Percentiles rank a stretch among this genome's conserved stretches.
Evolutionary conservation across 257 asterid species (phyloP).

Genomic region (Craterostigma plantagineum): DNA sequence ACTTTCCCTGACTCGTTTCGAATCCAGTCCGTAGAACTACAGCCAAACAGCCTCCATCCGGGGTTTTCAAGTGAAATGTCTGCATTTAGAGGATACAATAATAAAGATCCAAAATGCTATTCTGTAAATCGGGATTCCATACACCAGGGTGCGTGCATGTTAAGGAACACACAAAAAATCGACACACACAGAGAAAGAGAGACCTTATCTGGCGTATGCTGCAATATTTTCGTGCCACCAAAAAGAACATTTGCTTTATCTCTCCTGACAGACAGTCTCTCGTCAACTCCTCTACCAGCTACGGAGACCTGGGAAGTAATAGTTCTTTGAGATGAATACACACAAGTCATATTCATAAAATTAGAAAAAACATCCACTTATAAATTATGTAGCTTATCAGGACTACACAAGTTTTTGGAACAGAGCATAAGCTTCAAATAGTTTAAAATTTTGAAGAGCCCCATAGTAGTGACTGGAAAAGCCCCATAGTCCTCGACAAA

Average conservation of each 20-base stretch:
- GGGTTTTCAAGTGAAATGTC: conserved; percentile 79
- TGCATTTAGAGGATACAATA: conserved; percentile 16
- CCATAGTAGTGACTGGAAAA: too few relatives aligned
- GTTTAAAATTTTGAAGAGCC: too few relatives aligned
- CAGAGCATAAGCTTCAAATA: too few relatives aligned
- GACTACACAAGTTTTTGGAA: too few relatives aligned
- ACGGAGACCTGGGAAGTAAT: conserved; percentile 56
- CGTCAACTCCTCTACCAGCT: conserved; percentile 57
- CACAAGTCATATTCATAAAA: conserved; percentile 1
- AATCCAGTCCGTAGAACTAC: conserved; percentile 95
- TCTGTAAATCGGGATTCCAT: not conserved
- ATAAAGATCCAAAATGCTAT: not conserved
- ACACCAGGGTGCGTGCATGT: not conserved
- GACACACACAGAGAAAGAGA: conserved; percentile 5
- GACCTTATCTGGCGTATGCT: conserved; percentile 97
- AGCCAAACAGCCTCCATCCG: conserved; percentile 98
- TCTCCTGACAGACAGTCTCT: conserved; percentile 60
- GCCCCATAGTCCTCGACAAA: too few relatives aligned
- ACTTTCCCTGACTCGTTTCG: conserved; percentile 97
- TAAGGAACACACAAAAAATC: too few relatives aligned
- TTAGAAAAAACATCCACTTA: too few relatives aligned
- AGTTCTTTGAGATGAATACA: conserved; percentile 9
- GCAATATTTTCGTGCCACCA: conserved; percentile 95
- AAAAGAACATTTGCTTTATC: conserved; percentile 90
- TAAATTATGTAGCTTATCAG: too few relatives aligned